Base-by-base conservation (phyloP, 2,329 filamentous ascomycete genomes). In the Stagonosporopsis rhizophila region DNA sequence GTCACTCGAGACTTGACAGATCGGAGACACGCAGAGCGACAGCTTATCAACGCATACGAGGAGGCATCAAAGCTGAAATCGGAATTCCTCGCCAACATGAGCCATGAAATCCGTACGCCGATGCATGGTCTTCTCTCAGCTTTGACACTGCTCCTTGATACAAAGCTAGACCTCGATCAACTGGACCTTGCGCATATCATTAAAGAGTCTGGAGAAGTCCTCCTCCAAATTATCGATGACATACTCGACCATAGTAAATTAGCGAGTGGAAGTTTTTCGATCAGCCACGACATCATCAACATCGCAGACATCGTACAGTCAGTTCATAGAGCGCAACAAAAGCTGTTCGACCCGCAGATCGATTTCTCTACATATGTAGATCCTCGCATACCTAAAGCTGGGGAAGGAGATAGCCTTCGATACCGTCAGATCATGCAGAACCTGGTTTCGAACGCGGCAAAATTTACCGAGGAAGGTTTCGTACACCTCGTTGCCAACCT, bases 211-310 rank as follows among this genome's bases (percentile, higher is more conserved):
- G 85, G 83, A 2, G 79, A 82, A 19, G 77, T 87, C 2, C 75
- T 88, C 20, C 73, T 88, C 17, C 82, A 84, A 59, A 81, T 88
- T 44, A 87, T 88, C 68, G 87, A 88, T 64, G 84, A 87, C 58
- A 86, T 89, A 41, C 78, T 88, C n/a, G 86, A 89, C 72, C 88
- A 86, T 65, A 87, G 85, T 9, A 88, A 87, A 61, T 77, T 87
- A 6, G 81, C 83, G 0, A 84, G 84, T 0, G 84, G 84, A n/a
- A 81, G 79, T 32, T 85, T 88, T 57, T 83, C 83, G 2, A 78
- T 88, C 49, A 82, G 78, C 44, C 71, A 82, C 14, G 83, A 85
- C 61, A 73, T 82, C 28, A 74, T 87, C 54, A 77, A 80, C 60
- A 74, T 87, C 38, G 56, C 73, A 22, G 74, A 75, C 44, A 77